Base-by-base conservation (phyloP, 257 asterid species). In the Apocynum venetum region DNA sequence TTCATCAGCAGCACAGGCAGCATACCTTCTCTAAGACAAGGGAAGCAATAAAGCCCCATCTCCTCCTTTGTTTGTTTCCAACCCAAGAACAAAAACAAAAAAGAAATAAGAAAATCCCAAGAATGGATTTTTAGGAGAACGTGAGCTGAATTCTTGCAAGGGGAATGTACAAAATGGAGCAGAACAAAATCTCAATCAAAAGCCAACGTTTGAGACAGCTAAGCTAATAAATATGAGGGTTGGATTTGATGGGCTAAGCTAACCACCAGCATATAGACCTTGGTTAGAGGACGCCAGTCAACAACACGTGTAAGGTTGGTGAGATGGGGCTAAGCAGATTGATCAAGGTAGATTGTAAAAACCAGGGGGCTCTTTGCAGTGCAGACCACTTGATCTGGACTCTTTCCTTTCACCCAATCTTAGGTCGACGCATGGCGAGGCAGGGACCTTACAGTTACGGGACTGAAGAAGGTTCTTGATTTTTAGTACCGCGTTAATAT, bases 21-120 rank as follows among this genome's bases (percentile, higher is more conserved):
- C 73, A 86, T 84, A 1, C 96, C 96, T 52, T 87, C 89, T 8
- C 78, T 84, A 11, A 89, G 86, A 80, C 84, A 40, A 1, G 83
- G 83, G 72, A 89, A 84, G 83, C 61, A 80, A 0, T 86, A 80
- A 1, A 87, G 70, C 31, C 91, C 90, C 92, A 86, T 88, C 8
- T 36, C 5, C 25, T 3, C 13, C 17, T 38, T 31, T 61, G 0
- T 41, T 15, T 14, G 31, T 10, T 52, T 64, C n/a, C 12, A 44
- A 61, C 44, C 25, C 47, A 57, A 69, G 31, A 76, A 48, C 4
- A 25, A 25, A 25, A 25, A 25, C 31, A 25, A 25, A 25, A 25
- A 25, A 25, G 31, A 25, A 25, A 25, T 25, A 25, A 8, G 57
- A 64, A 2, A 60, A 61, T 12, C 52, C 56, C 69, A 59, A 60